Evolutionary conservation across 352 stramenopile species (phyloP).

Genomic region (Phytopythium aichiense): DNA sequence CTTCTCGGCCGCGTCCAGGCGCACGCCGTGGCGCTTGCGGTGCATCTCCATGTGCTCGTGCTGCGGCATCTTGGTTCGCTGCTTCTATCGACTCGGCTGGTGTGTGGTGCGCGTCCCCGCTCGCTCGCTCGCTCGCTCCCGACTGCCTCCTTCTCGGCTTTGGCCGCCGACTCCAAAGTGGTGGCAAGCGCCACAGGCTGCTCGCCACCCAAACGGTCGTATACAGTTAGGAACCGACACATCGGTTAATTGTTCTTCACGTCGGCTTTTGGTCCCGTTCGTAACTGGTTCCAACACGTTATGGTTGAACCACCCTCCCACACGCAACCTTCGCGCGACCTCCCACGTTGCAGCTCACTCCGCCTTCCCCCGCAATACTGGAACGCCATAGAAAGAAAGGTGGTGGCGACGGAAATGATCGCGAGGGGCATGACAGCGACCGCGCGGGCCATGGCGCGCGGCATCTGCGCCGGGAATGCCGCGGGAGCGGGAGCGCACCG

Average conservation of each 20-base stretch:
- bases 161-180: background rate
- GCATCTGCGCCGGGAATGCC: background rate
- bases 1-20: conserved; percentile 95
- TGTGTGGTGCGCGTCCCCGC: background rate
- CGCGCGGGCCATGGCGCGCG: background rate
- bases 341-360: background rate
- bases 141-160: background rate
- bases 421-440: background rate
- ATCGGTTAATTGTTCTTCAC: conserved; percentile 1
- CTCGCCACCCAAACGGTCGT: conserved; percentile 9
- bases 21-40: conserved; percentile 98
- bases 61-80: conserved; percentile 88
- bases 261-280: background rate
- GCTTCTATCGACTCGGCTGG: background rate
- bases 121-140: conserved; percentile 1
- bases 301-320: background rate
- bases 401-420: background rate
- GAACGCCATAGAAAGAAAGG: background rate
- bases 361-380: background rate
- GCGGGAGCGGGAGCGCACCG: background rate
- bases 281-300: background rate
- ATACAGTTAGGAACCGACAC: conserved; percentile 1
- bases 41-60: conserved; percentile 99
- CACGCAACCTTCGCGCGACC: conserved; percentile 13
- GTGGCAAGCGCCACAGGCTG: background rate